A percentile compares a stretch with the other conserved stretches of the same genome.
Conservation (phyloP, 768 basidiomycete genomes). For the Suillus sp. region DNA sequence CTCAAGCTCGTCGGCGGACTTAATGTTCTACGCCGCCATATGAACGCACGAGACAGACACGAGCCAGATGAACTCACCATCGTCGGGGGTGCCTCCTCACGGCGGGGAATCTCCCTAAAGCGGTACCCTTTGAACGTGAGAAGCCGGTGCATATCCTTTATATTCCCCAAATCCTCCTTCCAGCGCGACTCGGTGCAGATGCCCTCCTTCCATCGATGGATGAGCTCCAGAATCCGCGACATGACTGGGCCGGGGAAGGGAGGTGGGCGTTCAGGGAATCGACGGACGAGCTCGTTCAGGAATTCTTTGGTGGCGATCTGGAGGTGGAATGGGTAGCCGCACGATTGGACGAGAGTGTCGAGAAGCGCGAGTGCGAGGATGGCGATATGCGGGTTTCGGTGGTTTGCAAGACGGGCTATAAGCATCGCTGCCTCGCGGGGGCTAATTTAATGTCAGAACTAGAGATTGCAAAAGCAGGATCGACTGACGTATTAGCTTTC, state of each 20-base stretch:
- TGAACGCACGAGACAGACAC: conserved; percentile 27
- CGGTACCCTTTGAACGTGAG: conserved; percentile 92
- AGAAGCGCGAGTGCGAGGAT: conserved; percentile 84
- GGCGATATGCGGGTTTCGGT: conserved; percentile 90
- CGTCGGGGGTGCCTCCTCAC: conserved; percentile 19
- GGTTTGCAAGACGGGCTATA: conserved; percentile 82
- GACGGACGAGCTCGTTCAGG: conserved; percentile 94
- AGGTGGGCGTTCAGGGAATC: conserved; percentile 97
- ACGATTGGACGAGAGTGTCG: conserved; percentile 90
- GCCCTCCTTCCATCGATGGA: conserved; percentile 92
- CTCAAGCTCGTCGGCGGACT: conserved; percentile 95
- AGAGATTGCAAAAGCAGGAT: background rate
- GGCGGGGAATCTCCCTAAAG: conserved; percentile 55
- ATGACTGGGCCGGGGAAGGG: conserved; percentile 94
- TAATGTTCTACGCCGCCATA: conserved; percentile 63
- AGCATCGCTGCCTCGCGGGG: conserved; percentile 91
- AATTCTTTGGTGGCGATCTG: conserved; percentile 98
- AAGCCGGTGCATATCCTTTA: conserved; percentile 95
- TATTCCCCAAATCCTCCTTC: conserved; percentile 96
- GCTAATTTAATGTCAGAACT: conserved; percentile 39
- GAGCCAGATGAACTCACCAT: conserved; percentile 21
- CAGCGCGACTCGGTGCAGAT: conserved; percentile 88
- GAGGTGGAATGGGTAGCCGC: conserved; percentile 96
- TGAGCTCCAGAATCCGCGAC: conserved; percentile 90
- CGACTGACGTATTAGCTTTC: conserved; percentile 90